Base-by-base conservation (phyloP, 306 rosid species). In the Prosopis cineraria region DNA sequence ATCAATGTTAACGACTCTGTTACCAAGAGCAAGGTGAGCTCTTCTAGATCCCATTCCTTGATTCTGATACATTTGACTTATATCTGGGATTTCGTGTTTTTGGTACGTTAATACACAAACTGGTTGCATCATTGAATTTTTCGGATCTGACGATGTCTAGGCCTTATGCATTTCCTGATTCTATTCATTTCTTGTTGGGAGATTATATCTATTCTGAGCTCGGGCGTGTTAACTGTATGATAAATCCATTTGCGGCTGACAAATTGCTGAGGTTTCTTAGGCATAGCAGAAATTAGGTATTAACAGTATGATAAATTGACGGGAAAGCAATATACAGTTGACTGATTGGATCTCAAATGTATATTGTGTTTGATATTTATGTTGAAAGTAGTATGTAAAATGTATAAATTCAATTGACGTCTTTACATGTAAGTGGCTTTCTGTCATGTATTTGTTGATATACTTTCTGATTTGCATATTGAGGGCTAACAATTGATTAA, bases 1-100 rank as follows among this genome's bases (percentile, higher is more conserved):
- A 95, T 95, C 63, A 95, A 95, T 69, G 99, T 95, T 56, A 95
- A 95, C 34, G 99, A 95, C 82, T 91, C 97, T 39, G 99, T 95
- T 37, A 95, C 99, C 76, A 95, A 95, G 90, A 95, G 99, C 96
- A 95, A 95, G 98, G 98, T 94, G 68, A 44, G 11, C 16, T 27
- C 44, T 22, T 63, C 2, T 45, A 62, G 76, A 80, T 84, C 73
- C 58, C 43, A 12, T 20, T 0, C 25, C 13, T 40, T 22, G 31
- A 58, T 58, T 16, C 20, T 34, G 6, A 10, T 50, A 11, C 33
- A 44, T 7, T 40, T 67, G 3, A 4, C 64, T 63, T 52, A 67
- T 78, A 76, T 90, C 77, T 81, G 64, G 10, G 0, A 27, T 59
- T 34, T 75, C 17, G 40, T 50, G 40, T 50, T 6, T 8, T 6